Conservation (phyloP, 305 asterid genomes). For the Fraxinus greggii region DNA sequence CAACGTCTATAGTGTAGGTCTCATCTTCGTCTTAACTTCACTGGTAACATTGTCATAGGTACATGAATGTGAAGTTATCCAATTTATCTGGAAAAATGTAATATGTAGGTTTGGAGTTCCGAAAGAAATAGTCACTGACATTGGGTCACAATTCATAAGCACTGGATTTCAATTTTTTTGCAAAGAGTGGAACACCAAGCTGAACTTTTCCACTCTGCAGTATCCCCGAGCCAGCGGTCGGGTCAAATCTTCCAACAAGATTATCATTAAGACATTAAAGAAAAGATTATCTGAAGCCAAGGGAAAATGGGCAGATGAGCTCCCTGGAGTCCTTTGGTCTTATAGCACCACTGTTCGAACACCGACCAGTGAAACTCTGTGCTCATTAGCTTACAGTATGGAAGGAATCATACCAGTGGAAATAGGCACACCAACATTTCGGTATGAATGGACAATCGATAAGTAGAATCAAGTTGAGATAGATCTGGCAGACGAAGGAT, state of each 20-base stretch:
- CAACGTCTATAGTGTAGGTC: too few species aligned
- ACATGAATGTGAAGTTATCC: neutral
- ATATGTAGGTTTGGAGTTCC: neutral
- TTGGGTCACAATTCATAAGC: neutral
- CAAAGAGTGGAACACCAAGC: neutral
- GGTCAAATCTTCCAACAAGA: neutral
- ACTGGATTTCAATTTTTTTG: neutral
- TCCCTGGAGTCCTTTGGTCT: neutral
- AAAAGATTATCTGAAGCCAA: neutral
- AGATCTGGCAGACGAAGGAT: neutral
- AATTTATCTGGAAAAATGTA: neutral
- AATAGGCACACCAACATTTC: neutral
- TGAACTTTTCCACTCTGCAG: neutral
- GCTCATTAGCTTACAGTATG: neutral
- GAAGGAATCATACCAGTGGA: neutral
- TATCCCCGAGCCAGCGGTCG: neutral
- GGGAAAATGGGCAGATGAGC: neutral
- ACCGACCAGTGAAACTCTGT: neutral
- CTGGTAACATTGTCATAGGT: neutral
- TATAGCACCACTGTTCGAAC: neutral
- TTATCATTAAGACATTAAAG: neutral
- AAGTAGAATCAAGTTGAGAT: neutral
- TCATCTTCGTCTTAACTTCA: neutral
- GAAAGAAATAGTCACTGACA: neutral
- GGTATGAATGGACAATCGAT: neutral